Percentiles rank a stretch among this genome's conserved stretches.
Evolutionary conservation across 257 asterid species (phyloP).

Genomic region (Leonotis leonurus): DNA sequence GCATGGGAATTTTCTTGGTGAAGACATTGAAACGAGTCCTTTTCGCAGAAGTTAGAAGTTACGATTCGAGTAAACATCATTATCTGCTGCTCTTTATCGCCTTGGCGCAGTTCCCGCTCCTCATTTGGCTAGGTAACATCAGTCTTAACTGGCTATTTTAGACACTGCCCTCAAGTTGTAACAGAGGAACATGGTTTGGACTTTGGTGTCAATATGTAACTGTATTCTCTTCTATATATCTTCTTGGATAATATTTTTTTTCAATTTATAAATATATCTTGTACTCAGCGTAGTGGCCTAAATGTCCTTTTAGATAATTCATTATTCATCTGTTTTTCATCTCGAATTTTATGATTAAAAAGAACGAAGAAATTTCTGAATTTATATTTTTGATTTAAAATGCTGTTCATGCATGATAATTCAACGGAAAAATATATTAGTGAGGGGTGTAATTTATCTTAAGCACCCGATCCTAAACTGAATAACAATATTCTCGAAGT

Average conservation of each 20-base stretch:
- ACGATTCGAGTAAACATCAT: constrained; percentile 43
- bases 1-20: constrained; percentile 50
- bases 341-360: no score
- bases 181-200: not conserved
- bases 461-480: no score
- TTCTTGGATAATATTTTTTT: not conserved
- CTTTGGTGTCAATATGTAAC: not conserved
- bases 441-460: not conserved
- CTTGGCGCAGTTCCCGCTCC: constrained; percentile 44
- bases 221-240: not conserved
- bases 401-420: no score
- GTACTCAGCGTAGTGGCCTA: no score
- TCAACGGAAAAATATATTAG: no score
- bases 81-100: constrained; percentile 45
- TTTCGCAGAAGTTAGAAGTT: constrained; percentile 40
- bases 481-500: no score
- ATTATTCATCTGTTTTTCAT: not conserved
- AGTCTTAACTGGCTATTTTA: constrained; percentile 43
- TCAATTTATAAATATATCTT: not conserved
- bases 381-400: no score
- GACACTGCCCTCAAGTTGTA: not conserved
- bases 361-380: no score
- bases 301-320: not conserved
- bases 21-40: constrained; percentile 51
- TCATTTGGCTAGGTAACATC: constrained; percentile 42